Percentiles rank a stretch among this genome's conserved stretches.
These are phyloP conservation scores for Gastrolobium bilobum DNA, from an alignment of 306 rosid species.

Conservation along the genomic window DNA sequence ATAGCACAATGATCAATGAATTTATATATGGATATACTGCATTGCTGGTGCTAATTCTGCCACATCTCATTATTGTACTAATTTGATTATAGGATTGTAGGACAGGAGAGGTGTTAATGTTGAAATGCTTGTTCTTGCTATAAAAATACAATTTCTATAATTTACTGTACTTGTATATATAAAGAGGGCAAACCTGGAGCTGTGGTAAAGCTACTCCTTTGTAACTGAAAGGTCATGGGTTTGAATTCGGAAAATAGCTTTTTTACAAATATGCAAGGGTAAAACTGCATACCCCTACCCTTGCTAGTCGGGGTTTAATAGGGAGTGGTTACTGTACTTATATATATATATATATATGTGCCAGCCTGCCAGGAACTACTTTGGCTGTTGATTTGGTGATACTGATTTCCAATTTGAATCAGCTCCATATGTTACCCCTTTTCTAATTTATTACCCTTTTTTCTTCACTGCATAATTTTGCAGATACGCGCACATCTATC, in stretches of 20 bases:
- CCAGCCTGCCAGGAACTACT: background rate
- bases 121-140: conserved; percentile 39
- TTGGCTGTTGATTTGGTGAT: conserved; percentile 35
- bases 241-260: too few relatives aligned
- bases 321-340: too few relatives aligned
- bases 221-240: too few relatives aligned
- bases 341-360: too few relatives aligned
- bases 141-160: conserved; percentile 6
- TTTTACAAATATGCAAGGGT: too few relatives aligned
- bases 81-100: conserved; percentile 11
- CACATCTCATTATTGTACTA: background rate
- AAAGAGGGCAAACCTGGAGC: too few relatives aligned
- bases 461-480: conserved; percentile 46
- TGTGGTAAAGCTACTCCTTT: too few relatives aligned
- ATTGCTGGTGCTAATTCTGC: background rate
- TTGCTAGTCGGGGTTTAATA: too few relatives aligned
- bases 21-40: conserved; percentile 1
- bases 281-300: too few relatives aligned
- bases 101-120: conserved; percentile 32
- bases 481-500: conserved; percentile 63
- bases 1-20: conserved; percentile 20
- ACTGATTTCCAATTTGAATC: conserved; percentile 16
- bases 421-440: conserved; percentile 4
- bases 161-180: conserved; percentile 24
- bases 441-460: conserved; percentile 33